Conservation (phyloP, 495 filamentous ascomycete species). For the Aspergillus nidulans region DNA sequence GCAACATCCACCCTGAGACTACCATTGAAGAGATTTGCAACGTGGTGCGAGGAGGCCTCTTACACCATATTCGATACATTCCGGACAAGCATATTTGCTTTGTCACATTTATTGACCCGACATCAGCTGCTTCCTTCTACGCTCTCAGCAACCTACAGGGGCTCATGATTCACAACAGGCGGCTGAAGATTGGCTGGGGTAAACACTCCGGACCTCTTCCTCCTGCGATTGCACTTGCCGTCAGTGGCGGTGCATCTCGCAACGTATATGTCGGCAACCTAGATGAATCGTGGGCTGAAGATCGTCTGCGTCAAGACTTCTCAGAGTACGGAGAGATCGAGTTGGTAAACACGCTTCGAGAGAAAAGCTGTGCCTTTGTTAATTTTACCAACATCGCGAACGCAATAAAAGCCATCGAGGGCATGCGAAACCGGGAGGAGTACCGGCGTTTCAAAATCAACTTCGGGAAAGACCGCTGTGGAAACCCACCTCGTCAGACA, state of each 20-base stretch:
- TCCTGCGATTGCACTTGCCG: conserved; percentile 91
- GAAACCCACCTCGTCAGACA: conserved; percentile 89
- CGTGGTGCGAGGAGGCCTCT: conserved; percentile 84
- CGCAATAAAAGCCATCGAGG: conserved; percentile 98
- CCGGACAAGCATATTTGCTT: conserved; percentile 99
- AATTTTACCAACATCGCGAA: conserved; percentile 99
- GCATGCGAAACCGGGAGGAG: conserved; percentile 87
- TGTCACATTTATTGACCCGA: conserved; percentile 98
- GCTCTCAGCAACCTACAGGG: conserved; percentile 95
- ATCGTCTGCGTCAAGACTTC: conserved; percentile 92
- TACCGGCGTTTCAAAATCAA: conserved; percentile 99
- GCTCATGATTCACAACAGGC: conserved; percentile 97
- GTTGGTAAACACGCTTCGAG: conserved; percentile 89
- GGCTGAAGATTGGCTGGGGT: conserved; percentile 98
- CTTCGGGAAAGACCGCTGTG: conserved; percentile 97
- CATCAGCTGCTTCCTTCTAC: conserved; percentile 95
- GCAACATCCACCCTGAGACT: conserved; percentile 98
- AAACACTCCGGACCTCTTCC: conserved; percentile 98
- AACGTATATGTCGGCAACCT: conserved; percentile 98
- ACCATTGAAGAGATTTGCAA: conserved; percentile 99
- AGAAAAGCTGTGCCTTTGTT: conserved; percentile 99
- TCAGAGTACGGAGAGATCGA: conserved; percentile 98
- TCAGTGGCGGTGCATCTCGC: conserved; percentile 87
- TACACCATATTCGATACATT: conserved; percentile 98
- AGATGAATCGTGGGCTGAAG: conserved; percentile 95